Percentiles rank a stretch among this genome's conserved stretches.
Evolutionary conservation across 169 alveolate genomes (phyloP).

Genomic region (Babesia caballi): DNA sequence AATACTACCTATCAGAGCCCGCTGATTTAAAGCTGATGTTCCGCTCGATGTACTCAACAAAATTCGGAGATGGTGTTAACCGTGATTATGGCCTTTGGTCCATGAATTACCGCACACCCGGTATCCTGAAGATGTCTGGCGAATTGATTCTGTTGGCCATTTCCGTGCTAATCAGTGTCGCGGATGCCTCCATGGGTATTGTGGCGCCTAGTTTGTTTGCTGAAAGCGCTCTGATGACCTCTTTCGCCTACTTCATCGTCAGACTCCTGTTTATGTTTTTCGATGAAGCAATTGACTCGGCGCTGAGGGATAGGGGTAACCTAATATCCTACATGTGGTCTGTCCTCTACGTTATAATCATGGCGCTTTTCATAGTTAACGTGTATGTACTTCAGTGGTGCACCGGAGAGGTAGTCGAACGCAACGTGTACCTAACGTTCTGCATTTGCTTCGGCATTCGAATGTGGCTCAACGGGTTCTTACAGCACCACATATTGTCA

Average conservation of each 20-base stretch:
- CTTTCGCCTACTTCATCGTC: neutral
- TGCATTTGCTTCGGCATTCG: slow-evolving; percentile 4
- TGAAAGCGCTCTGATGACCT: neutral
- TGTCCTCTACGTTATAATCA: neutral
- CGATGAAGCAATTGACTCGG: neutral
- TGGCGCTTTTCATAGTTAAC: neutral
- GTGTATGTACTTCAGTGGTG: neutral
- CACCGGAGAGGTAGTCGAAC: neutral
- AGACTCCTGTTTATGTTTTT: slow-evolving; percentile 13
- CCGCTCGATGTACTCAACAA: neutral
- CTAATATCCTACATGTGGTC: neutral
- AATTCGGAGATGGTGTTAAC: neutral
- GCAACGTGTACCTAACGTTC: neutral
- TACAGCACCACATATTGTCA: slow-evolving; percentile 12
- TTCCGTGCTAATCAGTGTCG: neutral
- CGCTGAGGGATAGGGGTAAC: neutral
- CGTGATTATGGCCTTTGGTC: slow-evolving; percentile 11
- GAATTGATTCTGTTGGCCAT: neutral
- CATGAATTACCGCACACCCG: neutral
- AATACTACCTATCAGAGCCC: neutral
- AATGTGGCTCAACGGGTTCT: neutral
- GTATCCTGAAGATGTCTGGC: neutral
- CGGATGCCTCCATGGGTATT: neutral
- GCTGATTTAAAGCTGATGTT: neutral
- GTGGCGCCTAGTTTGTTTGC: neutral